Percentiles rank a stretch among this genome's conserved stretches.
Evolutionary conservation across 2,329 filamentous ascomycete species (phyloP).

Genomic region (Aspergillus candidus): DNA sequence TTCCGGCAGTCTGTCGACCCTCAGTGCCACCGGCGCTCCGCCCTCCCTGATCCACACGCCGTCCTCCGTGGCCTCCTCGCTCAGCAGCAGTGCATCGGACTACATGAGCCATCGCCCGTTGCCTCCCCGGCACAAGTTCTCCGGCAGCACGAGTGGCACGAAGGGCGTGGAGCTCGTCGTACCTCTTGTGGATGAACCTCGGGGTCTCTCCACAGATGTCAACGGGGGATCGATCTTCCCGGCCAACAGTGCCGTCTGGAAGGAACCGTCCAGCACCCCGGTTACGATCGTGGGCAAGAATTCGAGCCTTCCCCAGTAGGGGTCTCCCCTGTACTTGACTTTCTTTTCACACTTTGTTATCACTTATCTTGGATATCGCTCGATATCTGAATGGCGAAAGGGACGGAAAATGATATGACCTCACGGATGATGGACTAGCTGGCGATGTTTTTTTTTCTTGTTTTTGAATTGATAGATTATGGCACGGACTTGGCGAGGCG

Average conservation of each 20-base stretch:
- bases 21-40: slow-evolving; percentile 17
- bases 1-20: slow-evolving; percentile 29
- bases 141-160: slow-evolving; percentile 21
- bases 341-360: no score
- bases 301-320: not conserved
- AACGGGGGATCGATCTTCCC: slow-evolving; percentile 25
- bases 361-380: no score
- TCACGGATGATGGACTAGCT: slow-evolving; percentile 9
- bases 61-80: slow-evolving; percentile 34
- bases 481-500: not conserved
- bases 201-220: slow-evolving; percentile 14
- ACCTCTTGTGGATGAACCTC: slow-evolving; percentile 27
- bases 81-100: slow-evolving; percentile 32
- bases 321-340: no score
- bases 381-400: not conserved
- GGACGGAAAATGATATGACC: slow-evolving; percentile 6
- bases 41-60: slow-evolving; percentile 35
- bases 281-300: slow-evolving; percentile 4
- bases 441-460: slow-evolving; percentile 1
- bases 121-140: slow-evolving; percentile 37
- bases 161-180: slow-evolving; percentile 38
- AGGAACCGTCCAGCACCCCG: slow-evolving; percentile 7
- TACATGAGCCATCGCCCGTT: slow-evolving; percentile 32
- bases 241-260: slow-evolving; percentile 26
- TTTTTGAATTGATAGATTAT: slow-evolving; percentile 3